Evolutionary conservation across 352 stramenopile genomes (phyloP).

Genomic region (Pythium dissotocum): DNA sequence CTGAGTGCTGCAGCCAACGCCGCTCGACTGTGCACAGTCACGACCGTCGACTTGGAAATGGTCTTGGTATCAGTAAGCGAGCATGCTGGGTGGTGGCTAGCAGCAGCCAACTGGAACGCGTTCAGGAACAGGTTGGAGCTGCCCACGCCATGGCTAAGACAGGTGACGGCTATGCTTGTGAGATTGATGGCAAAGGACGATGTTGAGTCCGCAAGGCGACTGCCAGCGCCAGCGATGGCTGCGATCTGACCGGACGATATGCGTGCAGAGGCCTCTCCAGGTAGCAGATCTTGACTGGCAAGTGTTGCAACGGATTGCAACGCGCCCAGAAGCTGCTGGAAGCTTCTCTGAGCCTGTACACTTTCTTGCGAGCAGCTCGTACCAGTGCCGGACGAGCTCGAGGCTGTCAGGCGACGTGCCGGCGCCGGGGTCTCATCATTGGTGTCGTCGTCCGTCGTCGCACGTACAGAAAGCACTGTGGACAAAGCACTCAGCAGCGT

Average conservation of each 20-base stretch:
- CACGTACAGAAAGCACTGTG: conserved; percentile 33
- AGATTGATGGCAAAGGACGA: conserved; percentile 41
- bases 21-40: conserved; percentile 46
- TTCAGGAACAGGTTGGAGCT: conserved; percentile 49
- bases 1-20: conserved; percentile 27
- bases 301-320: conserved; percentile 56
- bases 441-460: neutral
- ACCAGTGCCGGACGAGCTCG: neutral
- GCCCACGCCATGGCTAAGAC: conserved; percentile 25
- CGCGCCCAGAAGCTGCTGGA: conserved; percentile 39
- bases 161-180: conserved; percentile 41
- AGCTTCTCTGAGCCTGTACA: conserved; percentile 23
- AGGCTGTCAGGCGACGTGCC: neutral
- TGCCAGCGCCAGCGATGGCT: conserved; percentile 38
- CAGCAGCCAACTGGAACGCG: conserved; percentile 38
- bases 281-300: conserved; percentile 49
- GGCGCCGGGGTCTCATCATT: neutral
- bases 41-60: conserved; percentile 45
- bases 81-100: conserved; percentile 41
- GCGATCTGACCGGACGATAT: conserved; percentile 37
- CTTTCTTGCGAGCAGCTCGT: conserved; percentile 21
- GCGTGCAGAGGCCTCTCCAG: conserved; percentile 35
- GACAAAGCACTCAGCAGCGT: conserved; percentile 52
- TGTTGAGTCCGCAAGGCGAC: conserved; percentile 11
- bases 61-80: conserved; percentile 40